These are phyloP conservation scores for Mycena rosella DNA, from an alignment of 768 basidiomycete genomes.

Conservation along the genomic window DNA sequence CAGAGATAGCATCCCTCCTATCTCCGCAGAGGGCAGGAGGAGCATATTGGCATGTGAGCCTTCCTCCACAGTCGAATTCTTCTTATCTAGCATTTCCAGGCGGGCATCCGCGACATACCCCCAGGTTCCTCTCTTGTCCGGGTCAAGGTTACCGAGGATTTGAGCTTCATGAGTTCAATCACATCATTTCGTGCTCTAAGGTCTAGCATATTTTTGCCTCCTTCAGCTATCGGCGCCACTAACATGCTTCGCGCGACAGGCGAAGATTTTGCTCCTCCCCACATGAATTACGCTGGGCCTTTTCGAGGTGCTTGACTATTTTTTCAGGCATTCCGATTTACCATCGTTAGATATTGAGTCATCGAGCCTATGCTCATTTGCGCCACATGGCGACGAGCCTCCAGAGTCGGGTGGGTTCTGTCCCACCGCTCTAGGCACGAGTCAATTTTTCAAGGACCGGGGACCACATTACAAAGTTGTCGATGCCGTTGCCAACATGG, in stretches of 20 bases:
- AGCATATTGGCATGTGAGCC: constrained; percentile 38
- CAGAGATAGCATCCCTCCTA: constrained; percentile 41
- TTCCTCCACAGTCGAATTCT: constrained; percentile 4
- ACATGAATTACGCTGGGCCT: constrained; percentile 45
- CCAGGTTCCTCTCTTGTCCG: too few species aligned
- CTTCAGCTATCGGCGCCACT: too few species aligned
- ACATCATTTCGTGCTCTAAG: too few species aligned
- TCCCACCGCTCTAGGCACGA: constrained; percentile 40
- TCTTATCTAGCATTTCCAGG: not conserved
- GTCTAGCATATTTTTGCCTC: too few species aligned
- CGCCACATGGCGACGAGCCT: constrained; percentile 41
- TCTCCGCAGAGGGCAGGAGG: constrained; percentile 34
- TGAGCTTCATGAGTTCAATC: too few species aligned
- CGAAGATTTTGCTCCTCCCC: constrained; percentile 29
- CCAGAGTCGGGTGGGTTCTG: constrained; percentile 43
- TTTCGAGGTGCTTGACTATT: constrained; percentile 38
- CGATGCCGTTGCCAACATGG: constrained; percentile 45
- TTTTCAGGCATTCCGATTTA: constrained; percentile 53
- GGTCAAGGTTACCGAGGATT: too few species aligned
- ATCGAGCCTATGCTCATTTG: constrained; percentile 46
- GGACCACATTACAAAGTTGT: constrained; percentile 42
- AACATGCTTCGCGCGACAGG: constrained; percentile 35
- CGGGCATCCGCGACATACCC: too few species aligned
- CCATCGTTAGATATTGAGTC: constrained; percentile 51
- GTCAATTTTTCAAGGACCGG: constrained; percentile 43